Base-by-base conservation (phyloP, 2,329 filamentous ascomycete species). In the Diplocarpon mali region DNA sequence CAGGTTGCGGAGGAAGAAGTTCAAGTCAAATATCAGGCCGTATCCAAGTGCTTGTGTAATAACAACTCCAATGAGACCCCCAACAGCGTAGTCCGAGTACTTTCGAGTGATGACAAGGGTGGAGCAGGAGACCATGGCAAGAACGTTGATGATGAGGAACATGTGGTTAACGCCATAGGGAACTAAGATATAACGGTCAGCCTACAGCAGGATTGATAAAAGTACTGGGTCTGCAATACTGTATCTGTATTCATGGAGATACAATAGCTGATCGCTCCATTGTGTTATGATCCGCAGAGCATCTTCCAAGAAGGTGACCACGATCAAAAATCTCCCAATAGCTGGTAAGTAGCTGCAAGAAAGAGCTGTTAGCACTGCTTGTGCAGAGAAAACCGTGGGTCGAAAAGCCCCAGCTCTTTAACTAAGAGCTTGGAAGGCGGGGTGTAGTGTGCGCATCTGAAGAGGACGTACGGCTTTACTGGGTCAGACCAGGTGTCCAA, bases 1-100 rank as follows among this genome's bases (percentile, higher is more conserved):
- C 50, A 98, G 74, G 65, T 98, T 98, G 69, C 92, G 89, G 53
- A 98, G 83, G 80, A 98, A 98, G 75, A 98, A 98, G 78, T 96
- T 98, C 62, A 96, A 78, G 67, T 98, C 92, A 66, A 98, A 96
- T 66, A 98, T 95, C 51, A 98, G 77, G 48, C 92, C 92, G 65
- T 98, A 98, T 58, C 92, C 92, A 45, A 98, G 77, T 15, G 90
- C 92, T 69, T 98, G 92, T 29, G 88, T 83, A 51, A 98, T 67
- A 42, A 98, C 90, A 42, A 98, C 92, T 42, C 72, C 83, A 64
- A 95, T 84, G 52, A 98, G 83, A 51, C 90, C 92, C 50, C 71
- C 78, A 48, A 96, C 92, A 48, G 90, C 92, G 66, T 88, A 90
- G 67, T 94, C 90, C 54, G 87, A 92, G 72, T 93, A 78, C 67